Evolutionary conservation across 805 yeast species (phyloP).

Genomic region (Scheffersomyces stipitis): DNA sequence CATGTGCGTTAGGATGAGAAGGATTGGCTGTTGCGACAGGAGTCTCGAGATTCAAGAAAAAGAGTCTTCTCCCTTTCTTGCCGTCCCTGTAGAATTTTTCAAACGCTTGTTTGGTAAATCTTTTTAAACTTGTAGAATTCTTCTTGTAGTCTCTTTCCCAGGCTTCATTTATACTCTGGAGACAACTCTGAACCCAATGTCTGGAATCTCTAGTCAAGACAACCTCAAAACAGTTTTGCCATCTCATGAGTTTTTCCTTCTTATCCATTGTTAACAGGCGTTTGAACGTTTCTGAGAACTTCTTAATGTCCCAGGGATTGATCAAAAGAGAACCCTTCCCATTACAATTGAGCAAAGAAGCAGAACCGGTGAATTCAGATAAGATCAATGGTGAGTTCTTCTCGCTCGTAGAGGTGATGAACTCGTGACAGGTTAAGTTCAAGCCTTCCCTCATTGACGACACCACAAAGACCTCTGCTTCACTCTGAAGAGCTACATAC

Average conservation of each 20-base stretch:
- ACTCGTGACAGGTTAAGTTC: slow-evolving; percentile 96
- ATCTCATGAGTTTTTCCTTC: slow-evolving; percentile 58
- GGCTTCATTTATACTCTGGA: slow-evolving; percentile 49
- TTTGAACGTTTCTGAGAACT: slow-evolving; percentile 63
- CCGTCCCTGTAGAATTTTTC: slow-evolving; percentile 26
- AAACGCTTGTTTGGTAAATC: slow-evolving; percentile 36
- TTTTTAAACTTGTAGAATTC: slow-evolving; percentile 20
- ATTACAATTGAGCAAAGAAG: slow-evolving; percentile 58
- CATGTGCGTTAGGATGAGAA: slow-evolving; percentile 12
- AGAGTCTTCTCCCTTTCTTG: slow-evolving; percentile 41
- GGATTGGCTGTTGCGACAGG: slow-evolving; percentile 25
- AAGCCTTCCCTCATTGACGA: slow-evolving; percentile 94
- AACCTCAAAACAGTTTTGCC: slow-evolving; percentile 60
- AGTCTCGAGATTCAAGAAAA: slow-evolving; percentile 53
- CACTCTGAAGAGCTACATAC: slow-evolving; percentile 79
- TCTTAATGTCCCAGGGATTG: slow-evolving; percentile 86
- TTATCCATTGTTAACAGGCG: slow-evolving; percentile 62
- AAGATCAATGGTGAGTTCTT: slow-evolving; percentile 79
- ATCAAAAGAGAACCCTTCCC: slow-evolving; percentile 69
- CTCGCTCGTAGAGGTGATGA: slow-evolving; percentile 68
- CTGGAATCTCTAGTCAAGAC: slow-evolving; percentile 69
- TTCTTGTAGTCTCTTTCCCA: slow-evolving; percentile 34
- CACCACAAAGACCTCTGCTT: slow-evolving; percentile 86
- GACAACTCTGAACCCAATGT: slow-evolving; percentile 66
- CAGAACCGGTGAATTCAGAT: slow-evolving; percentile 95